These are phyloP conservation scores for Plasmodium malariae DNA, from an alignment of 169 alveolate species.

Conservation along the genomic window DNA sequence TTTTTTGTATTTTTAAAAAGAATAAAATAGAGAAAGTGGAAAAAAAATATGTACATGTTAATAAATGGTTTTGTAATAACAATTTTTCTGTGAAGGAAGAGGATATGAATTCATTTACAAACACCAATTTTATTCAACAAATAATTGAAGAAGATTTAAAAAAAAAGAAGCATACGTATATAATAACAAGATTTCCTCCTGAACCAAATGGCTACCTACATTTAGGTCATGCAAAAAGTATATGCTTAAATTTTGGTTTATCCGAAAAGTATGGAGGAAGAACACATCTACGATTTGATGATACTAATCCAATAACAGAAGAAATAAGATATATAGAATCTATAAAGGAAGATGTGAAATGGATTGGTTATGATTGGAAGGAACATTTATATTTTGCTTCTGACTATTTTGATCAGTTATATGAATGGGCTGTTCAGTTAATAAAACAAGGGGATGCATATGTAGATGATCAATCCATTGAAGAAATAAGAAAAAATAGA, in stretches of 20 bases:
- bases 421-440: conserved; percentile 96
- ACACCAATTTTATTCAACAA: conserved; percentile 86
- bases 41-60: not conserved
- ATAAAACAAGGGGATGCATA: conserved; percentile 98
- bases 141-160: conserved; percentile 88
- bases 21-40: not conserved
- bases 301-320: conserved; percentile 99
- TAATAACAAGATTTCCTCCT: conserved; percentile 99
- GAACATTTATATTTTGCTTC: conserved; percentile 95
- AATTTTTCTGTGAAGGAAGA: conserved; percentile 23
- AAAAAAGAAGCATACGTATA: conserved; percentile 82
- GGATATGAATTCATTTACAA: conserved; percentile 9
- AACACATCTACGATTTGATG: conserved; percentile 98
- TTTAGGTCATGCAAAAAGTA: conserved; percentile 99
- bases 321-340: conserved; percentile 95
- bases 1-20: conserved; percentile 45
- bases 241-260: conserved; percentile 96
- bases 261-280: conserved; percentile 95
- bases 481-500: conserved; percentile 92
- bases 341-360: conserved; percentile 92
- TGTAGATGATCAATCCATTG: conserved; percentile 96
- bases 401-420: conserved; percentile 97
- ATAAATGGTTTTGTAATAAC: conserved; percentile 29
- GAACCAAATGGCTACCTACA: conserved; percentile 99
- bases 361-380: conserved; percentile 98